Evolutionary conservation across 2,329 filamentous ascomycete genomes (phyloP).

Genomic region (Alternaria arbusti): DNA sequence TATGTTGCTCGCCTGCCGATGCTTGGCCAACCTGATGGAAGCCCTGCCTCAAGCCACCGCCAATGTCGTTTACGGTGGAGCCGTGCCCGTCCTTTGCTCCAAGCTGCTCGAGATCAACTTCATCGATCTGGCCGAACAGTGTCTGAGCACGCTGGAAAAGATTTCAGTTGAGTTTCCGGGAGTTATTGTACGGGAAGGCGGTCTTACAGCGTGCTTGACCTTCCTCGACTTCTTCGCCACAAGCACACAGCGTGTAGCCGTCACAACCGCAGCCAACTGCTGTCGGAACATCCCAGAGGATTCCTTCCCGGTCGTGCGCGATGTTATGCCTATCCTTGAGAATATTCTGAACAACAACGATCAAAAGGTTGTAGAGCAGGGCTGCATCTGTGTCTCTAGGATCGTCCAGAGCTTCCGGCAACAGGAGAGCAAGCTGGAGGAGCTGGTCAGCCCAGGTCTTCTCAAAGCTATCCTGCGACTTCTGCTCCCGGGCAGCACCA

Average conservation of each 20-base stretch:
- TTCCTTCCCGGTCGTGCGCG: constrained; percentile 86
- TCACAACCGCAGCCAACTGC: constrained; percentile 97
- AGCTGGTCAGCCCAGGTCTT: constrained; percentile 86
- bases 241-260: constrained; percentile 93
- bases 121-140: constrained; percentile 96
- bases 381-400: constrained; percentile 90
- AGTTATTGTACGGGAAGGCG: constrained; percentile 94
- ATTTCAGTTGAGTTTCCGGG: constrained; percentile 96
- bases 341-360: constrained; percentile 91
- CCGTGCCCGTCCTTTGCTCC: constrained; percentile 91
- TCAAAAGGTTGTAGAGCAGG: constrained; percentile 95
- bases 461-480: constrained; percentile 85
- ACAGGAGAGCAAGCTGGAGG: constrained; percentile 84
- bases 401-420: constrained; percentile 98
- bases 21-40: constrained; percentile 97
- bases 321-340: constrained; percentile 95
- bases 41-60: constrained; percentile 89
- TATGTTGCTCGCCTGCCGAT: constrained; percentile 95
- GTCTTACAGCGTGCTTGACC: constrained; percentile 91
- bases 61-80: constrained; percentile 96
- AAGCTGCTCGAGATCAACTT: constrained; percentile 96
- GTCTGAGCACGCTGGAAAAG: constrained; percentile 94
- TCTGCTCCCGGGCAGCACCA: constrained; percentile 90
- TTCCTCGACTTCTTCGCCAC: constrained; percentile 98
- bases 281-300: constrained; percentile 96